Base-by-base conservation (phyloP, 2,329 filamentous ascomycete genomes). In the Fusarium marasasianum region DNA sequence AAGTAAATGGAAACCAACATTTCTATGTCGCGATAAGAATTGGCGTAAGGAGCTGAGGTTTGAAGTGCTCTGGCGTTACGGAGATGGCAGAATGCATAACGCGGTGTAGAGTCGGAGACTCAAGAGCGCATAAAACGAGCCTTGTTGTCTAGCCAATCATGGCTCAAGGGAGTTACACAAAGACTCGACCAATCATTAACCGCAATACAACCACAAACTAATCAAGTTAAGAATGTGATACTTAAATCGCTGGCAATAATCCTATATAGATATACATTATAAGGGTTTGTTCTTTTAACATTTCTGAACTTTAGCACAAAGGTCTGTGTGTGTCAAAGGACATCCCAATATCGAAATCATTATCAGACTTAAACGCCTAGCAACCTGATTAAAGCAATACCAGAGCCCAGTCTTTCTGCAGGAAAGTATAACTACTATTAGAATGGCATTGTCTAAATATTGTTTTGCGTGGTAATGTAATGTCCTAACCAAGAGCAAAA, bases 321-420 rank as follows among this genome's bases (percentile, higher is more conserved):
- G 26, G 14, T 29, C 6, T 8, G 6, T 6, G 0, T n/a, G 33
- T 35, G 33, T 15, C 0, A 13, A 31, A 11, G 3, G 17, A 50
- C 3, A 31, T 31, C n/a, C 3, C 3, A 18, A 50, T 50, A n/a
- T 13, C 3, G 6, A 48, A 29, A 29, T 22, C 4, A 22, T 47
- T 20, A 6, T 31, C 3, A 15, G 8, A 48, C 9, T 48, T 12
- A 15, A 17, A 22, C 4, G 4, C 14, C 9, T 17, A 2, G 8
- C 14, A 11, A 11, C 24, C 5, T 29, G 4, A 22, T 13, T 12
- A 47, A 20, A 15, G 13, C 8, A 29, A 13, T 22, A 20, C 13
- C 4, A 4, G 8, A 11, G 4, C 6, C 14, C 29, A 22, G 13
- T 48, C 26, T 31, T 31, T 48, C 4, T 29, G 7, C 3, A 31